These are phyloP conservation scores for Globisporangium echinulatum DNA, from an alignment of 352 stramenopile genomes.

Conservation along the genomic window DNA sequence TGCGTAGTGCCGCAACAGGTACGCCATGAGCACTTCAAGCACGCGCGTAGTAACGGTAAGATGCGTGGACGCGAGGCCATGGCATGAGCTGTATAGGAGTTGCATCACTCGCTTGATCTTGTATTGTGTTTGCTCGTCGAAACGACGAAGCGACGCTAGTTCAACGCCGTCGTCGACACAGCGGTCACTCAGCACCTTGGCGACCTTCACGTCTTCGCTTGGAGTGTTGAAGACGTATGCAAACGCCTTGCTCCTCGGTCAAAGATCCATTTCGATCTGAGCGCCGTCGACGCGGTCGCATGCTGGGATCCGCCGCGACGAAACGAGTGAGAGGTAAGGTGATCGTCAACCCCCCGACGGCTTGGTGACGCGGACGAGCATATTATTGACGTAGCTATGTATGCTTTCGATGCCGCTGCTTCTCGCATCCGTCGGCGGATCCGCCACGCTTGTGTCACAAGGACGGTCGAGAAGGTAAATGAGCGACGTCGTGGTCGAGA, in stretches of 20 bases:
- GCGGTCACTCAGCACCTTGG: constrained; percentile 17
- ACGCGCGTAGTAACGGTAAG: neutral
- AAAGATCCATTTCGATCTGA: constrained; percentile 22
- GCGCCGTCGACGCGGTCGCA: constrained; percentile 4
- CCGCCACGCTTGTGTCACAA: neutral
- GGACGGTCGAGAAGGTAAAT: constrained; percentile 1
- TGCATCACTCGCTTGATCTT: neutral
- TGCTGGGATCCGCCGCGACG: constrained; percentile 8
- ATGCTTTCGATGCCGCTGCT: neutral
- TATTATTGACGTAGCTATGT: neutral
- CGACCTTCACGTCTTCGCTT: constrained; percentile 20
- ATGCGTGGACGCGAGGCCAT: neutral
- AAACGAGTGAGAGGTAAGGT: neutral
- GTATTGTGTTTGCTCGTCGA: neutral
- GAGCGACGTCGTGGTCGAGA: neutral
- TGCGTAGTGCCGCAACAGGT: neutral
- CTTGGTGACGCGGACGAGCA: neutral
- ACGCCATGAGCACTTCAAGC: neutral
- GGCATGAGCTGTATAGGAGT: neutral
- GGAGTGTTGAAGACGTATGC: constrained; percentile 28
- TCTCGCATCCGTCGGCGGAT: neutral
- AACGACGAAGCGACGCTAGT: neutral
- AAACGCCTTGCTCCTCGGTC: constrained; percentile 24
- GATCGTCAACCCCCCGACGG: neutral
- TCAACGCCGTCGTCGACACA: neutral